Percentiles rank a stretch among this genome's conserved stretches.
phyloP scores from a whole-genome alignment of 2,329 filamentous ascomycete species.

The Talaromyces sp. region DNA sequence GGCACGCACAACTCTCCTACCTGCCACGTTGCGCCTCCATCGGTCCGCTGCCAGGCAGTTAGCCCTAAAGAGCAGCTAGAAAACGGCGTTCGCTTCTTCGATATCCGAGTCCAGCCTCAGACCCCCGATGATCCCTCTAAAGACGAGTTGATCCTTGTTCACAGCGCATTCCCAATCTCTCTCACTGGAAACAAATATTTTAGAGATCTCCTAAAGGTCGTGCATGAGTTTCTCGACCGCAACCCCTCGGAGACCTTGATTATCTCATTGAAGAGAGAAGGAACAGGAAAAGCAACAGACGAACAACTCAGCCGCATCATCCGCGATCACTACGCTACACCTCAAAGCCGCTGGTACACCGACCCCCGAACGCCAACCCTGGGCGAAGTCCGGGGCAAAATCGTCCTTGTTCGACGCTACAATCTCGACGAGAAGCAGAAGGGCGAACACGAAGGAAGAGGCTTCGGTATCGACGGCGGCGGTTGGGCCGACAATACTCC shows the following conservation, averaged over 20 bases:
- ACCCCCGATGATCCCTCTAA: conserved; percentile 55
- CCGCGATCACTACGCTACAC: conserved; percentile 62
- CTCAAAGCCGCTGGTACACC: conserved; percentile 69
- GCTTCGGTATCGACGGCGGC: conserved; percentile 58
- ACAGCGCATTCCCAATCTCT: conserved; percentile 83
- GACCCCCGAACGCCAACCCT: conserved; percentile 72
- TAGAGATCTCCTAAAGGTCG: conserved; percentile 63
- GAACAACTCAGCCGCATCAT: conserved; percentile 72
- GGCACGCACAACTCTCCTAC: conserved; percentile 95
- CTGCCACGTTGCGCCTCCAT: conserved; percentile 77
- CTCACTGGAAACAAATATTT: conserved; percentile 79
- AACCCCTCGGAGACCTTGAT: conserved; percentile 81
- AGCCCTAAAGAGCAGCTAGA: conserved; percentile 71
- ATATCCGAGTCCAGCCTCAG: conserved; percentile 73
- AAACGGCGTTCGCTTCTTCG: conserved; percentile 91
- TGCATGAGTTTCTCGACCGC: conserved; percentile 70
- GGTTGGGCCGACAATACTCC: conserved; percentile 86
- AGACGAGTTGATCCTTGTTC: conserved; percentile 75
- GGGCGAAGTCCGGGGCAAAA: conserved; percentile 73
- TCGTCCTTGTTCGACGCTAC: conserved; percentile 82
- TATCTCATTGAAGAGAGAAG: conserved; percentile 87
- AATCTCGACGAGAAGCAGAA: conserved; percentile 52
- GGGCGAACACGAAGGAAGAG: conserved; percentile 46
- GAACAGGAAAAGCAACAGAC: conserved; percentile 74
- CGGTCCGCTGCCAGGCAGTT: conserved; percentile 87